Base-by-base conservation (phyloP, 2,329 filamentous ascomycete genomes). In the Aureobasidium sp. region DNA sequence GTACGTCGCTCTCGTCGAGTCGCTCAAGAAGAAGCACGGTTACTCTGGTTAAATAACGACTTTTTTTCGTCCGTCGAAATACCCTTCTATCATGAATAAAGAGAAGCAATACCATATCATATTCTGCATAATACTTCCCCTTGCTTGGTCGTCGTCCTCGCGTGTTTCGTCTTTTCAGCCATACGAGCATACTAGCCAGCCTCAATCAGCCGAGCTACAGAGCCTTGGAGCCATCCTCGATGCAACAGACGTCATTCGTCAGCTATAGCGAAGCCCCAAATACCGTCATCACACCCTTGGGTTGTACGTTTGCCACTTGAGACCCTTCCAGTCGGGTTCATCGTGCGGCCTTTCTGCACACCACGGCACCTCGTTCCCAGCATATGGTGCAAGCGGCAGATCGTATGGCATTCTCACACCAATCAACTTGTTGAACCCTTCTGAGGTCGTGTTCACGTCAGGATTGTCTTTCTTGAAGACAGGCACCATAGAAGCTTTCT, bases 341-440 rank as follows among this genome's bases (percentile, higher is more conserved):
- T 64, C 62, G 69, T 92, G 81, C 1, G 69, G 69, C 68, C 79
- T 76, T 2, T 83, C 86, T 3, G 87, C 87, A 63, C 88, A 89
- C 92, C 91, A 96, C 1, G 91, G 91, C 50, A 81, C 76, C 69
- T 95, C 90, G 5, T 74, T 72, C 8, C 73, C 65, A 0, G 71
- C 76, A 68, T 96, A 96, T 7, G 77, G 77, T 53, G 83, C 83
- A 32, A 96, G 72, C 0, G 91, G 91, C 7, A 92, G 74, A 72
- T 86, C 86, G 72, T 96, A 96, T n/a, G 91, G 90, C 75, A 96
- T 86, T 16, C 91, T 81, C 32, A 93, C 76, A 0, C 88, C 89
- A 4, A 96, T 80, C 0, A 86, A 65, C 0, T 76, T 69, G 7
- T 66, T 62, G 44, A 59, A 25, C 16, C 48, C 49, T 8, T 67